Evolutionary conservation across 177 flowering plant species (phyloP).

Genomic region (Vitis hybrid): DNA sequence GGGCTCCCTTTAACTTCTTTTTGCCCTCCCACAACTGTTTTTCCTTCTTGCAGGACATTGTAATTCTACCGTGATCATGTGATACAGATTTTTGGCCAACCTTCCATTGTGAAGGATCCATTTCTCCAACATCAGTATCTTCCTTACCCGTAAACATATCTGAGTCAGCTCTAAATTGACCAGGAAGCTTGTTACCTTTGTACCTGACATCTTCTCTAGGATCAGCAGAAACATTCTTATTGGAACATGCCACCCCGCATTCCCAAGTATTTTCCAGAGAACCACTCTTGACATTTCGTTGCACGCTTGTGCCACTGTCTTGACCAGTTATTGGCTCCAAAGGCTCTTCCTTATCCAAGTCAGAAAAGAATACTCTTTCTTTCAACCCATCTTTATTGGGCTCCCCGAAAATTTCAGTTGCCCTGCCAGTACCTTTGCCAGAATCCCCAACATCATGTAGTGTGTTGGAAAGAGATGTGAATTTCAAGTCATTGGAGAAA

Average conservation of each 20-base stretch:
- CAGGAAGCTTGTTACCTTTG: slow-evolving; percentile 26
- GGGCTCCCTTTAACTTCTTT: slow-evolving; percentile 36
- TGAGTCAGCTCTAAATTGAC: slow-evolving; percentile 21
- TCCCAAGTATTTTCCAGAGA: slow-evolving; percentile 22
- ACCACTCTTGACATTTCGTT: slow-evolving; percentile 19
- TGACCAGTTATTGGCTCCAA: slow-evolving; percentile 23
- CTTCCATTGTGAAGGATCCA: slow-evolving; percentile 21
- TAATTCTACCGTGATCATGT: slow-evolving; percentile 13
- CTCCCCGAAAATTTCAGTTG: slow-evolving; percentile 18
- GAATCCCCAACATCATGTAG: slow-evolving; percentile 13
- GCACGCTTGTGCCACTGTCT: slow-evolving; percentile 22
- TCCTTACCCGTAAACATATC: slow-evolving; percentile 25
- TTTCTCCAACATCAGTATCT: slow-evolving; percentile 17
- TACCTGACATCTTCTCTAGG: slow-evolving; percentile 23
- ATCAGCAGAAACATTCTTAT: slow-evolving; percentile 15
- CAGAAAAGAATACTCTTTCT: slow-evolving; percentile 20
- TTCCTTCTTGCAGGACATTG: slow-evolving; percentile 17
- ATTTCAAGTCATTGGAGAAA: slow-evolving; percentile 19
- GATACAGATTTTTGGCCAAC: slow-evolving; percentile 14
- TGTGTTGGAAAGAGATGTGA: slow-evolving; percentile 15
- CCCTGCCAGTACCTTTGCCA: slow-evolving; percentile 7
- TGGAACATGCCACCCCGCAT: slow-evolving; percentile 13
- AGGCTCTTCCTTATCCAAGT: slow-evolving; percentile 27
- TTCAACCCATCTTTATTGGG: slow-evolving; percentile 18
- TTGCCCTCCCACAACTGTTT: slow-evolving; percentile 23